phyloP scores from a whole-genome alignment of 176 grass and related monocot species.

The Paspalum vaginatum region DNA sequence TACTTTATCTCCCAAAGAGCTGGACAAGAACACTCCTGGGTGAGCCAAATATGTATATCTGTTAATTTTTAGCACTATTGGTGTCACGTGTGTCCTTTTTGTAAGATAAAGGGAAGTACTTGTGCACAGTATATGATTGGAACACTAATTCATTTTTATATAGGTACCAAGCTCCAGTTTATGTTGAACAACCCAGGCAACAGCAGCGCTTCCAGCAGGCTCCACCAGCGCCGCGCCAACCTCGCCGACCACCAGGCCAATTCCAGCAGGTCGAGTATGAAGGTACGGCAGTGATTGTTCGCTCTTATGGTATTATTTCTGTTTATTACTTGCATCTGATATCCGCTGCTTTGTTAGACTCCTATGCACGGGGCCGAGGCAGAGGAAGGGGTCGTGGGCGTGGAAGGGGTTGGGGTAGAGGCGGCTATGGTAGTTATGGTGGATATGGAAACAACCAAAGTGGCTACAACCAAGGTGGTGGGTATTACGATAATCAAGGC shows the following conservation, averaged over 20 bases:
- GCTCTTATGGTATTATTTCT: conserved; percentile 5
- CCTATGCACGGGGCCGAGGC: conserved; percentile 57
- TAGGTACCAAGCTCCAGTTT: conserved; percentile 78
- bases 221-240: conserved; percentile 42
- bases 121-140: neutral
- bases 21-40: conserved; percentile 79
- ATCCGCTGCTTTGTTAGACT: conserved; percentile 43
- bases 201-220: conserved; percentile 63
- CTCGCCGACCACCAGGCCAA: conserved; percentile 46
- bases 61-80: neutral
- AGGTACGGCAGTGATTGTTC: conserved; percentile 36
- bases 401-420: conserved; percentile 78
- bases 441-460: conserved; percentile 56
- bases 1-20: conserved; percentile 71
- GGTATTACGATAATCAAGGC: conserved; percentile 57
- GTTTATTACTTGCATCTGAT: conserved; percentile 2
- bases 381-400: conserved; percentile 59
- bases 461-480: conserved; percentile 53
- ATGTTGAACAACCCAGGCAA: conserved; percentile 60
- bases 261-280: conserved; percentile 57
- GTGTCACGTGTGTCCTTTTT: neutral
- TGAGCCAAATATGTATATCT: conserved; percentile 37
- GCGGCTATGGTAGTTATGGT: conserved; percentile 65
- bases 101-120: neutral
- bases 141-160: conserved; percentile 36